A percentile compares a stretch with the other conserved stretches of the same genome.
Evolutionary conservation across 2,329 filamentous ascomycete species (phyloP).

Genomic region (Falciphora oryzae): DNA sequence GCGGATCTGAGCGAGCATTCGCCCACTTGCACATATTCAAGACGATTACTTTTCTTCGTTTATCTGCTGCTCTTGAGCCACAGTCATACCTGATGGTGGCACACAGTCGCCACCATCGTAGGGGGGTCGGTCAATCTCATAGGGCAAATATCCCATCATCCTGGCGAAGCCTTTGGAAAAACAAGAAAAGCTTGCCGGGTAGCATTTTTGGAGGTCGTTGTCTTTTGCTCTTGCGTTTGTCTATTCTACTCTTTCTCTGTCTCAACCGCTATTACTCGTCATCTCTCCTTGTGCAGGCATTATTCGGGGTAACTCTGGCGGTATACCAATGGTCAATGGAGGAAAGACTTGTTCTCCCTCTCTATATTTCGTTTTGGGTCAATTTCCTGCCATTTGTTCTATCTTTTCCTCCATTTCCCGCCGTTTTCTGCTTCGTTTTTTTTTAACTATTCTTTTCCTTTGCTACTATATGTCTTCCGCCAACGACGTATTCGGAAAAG

Average conservation of each 20-base stretch:
- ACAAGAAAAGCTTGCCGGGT: not conserved
- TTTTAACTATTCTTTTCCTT: conserved; percentile 15
- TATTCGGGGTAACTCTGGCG: too few relatives aligned
- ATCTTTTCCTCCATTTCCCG: not conserved
- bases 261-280: not conserved
- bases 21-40: not conserved
- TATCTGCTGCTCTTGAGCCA: too few relatives aligned
- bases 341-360: not conserved
- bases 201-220: not conserved
- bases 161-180: not conserved
- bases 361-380: not conserved
- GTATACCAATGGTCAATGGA: too few relatives aligned
- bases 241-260: not conserved
- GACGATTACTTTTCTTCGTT: too few relatives aligned
- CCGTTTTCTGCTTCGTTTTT: conserved; percentile 11
- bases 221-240: not conserved
- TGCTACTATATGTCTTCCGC: not conserved
- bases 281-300: not conserved
- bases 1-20: not conserved
- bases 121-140: not conserved
- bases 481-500: not conserved
- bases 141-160: not conserved
- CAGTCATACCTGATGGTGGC: too few relatives aligned
- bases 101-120: too few relatives aligned
- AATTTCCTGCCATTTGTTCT: not conserved